Percentiles rank a stretch among this genome's conserved stretches.
These are phyloP conservation scores for Saprolegnia diclina DNA, from an alignment of 352 stramenopile species.

Conservation along the genomic window DNA sequence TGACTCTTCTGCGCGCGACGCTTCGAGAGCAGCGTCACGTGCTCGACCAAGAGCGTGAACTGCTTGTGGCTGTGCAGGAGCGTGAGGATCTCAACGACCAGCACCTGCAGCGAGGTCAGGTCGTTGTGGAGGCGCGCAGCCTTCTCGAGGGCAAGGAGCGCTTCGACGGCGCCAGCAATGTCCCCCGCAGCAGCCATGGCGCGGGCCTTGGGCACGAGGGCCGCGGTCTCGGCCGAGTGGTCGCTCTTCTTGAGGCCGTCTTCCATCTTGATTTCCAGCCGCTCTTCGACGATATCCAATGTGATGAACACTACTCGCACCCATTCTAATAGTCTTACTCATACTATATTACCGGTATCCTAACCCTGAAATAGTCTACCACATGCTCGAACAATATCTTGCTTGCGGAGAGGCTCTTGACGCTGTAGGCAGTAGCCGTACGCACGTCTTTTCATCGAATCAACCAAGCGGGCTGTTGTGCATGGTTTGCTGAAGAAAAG, in stretches of 20 bases:
- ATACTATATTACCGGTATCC: background rate
- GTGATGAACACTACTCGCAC: background rate
- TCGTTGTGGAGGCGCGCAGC: slow-evolving; percentile 73
- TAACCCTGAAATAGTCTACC: background rate
- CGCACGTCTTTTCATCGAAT: too few species aligned
- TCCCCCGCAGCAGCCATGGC: slow-evolving; percentile 60
- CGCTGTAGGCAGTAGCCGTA: too few species aligned
- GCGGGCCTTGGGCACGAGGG: slow-evolving; percentile 60
- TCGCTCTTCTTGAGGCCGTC: slow-evolving; percentile 82
- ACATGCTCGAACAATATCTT: too few species aligned
- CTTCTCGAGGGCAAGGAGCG: slow-evolving; percentile 84
- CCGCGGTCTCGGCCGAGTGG: slow-evolving; percentile 53
- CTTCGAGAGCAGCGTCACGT: slow-evolving; percentile 83
- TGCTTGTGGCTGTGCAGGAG: slow-evolving; percentile 81
- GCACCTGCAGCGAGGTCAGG: slow-evolving; percentile 77
- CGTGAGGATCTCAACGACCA: slow-evolving; percentile 64
- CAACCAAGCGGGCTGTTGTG: too few species aligned
- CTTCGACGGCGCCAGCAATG: slow-evolving; percentile 72
- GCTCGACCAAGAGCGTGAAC: slow-evolving; percentile 85
- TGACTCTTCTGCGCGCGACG: slow-evolving; percentile 84
- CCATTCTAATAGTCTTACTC: background rate
- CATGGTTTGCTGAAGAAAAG: background rate
- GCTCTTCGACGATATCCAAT: background rate
- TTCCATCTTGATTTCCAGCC: slow-evolving; percentile 40
- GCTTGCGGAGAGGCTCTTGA: too few species aligned